Percentiles rank a stretch among this genome's conserved stretches.
Conservation (phyloP, 1,284 basidiomycete species). For the Austropuccinia psidii region DNA sequence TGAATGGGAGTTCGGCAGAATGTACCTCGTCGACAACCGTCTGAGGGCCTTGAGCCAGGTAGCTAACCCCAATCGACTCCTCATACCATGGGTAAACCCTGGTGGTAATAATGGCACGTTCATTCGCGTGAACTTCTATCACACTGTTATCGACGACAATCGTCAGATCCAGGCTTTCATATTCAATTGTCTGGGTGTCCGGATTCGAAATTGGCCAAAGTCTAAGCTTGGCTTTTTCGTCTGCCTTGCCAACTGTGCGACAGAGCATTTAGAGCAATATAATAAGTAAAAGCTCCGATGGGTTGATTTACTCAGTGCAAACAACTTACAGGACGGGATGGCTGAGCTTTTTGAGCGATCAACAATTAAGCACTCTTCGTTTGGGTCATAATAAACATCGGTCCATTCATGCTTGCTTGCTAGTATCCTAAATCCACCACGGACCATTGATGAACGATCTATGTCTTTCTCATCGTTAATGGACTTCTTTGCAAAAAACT, state of each 20-base stretch:
- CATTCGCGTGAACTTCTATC: conserved; percentile 46
- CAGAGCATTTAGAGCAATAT: background rate
- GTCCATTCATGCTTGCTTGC: conserved; percentile 41
- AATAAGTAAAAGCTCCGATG: background rate
- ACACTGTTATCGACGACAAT: conserved; percentile 45
- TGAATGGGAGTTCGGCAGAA: background rate
- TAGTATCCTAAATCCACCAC: conserved; percentile 40
- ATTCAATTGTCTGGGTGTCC: background rate
- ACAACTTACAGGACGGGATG: conserved; percentile 39
- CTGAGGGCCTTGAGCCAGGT: background rate
- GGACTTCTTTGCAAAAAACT: conserved; percentile 10
- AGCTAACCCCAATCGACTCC: conserved; percentile 8
- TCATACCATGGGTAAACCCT: conserved; percentile 41
- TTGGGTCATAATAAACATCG: conserved; percentile 40
- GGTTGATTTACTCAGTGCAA: background rate
- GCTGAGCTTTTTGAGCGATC: conserved; percentile 36
- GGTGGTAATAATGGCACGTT: conserved; percentile 44
- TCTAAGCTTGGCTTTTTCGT: conserved; percentile 39
- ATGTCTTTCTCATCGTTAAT: background rate
- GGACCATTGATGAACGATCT: background rate
- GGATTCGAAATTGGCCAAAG: conserved; percentile 39
- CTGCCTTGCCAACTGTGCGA: conserved; percentile 39
- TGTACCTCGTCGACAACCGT: background rate
- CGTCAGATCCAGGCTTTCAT: conserved; percentile 40
- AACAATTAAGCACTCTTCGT: conserved; percentile 38